A percentile compares a stretch with the other conserved stretches of the same genome.
Conservation (phyloP, 2,329 filamentous ascomycete genomes). For the Trichothecium sympodiale region DNA sequence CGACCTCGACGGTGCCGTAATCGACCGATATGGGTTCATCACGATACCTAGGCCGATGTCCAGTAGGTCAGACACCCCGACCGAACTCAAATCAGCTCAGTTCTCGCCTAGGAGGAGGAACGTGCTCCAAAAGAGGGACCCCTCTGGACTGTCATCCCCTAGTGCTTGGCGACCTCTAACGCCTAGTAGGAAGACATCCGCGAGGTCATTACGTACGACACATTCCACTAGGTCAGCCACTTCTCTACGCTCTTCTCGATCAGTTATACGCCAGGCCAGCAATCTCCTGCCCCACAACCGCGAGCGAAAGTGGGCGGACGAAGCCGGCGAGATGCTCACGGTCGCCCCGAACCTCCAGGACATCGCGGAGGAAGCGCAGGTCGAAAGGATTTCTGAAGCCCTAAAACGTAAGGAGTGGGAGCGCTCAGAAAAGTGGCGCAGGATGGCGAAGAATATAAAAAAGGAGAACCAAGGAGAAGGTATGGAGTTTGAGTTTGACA, state of each 20-base stretch:
- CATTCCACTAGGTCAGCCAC: constrained; percentile 38
- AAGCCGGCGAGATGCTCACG: constrained; percentile 57
- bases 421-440: constrained; percentile 56
- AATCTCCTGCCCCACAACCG: constrained; percentile 51
- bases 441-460: constrained; percentile 49
- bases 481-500: constrained; percentile 69
- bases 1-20: constrained; percentile 46
- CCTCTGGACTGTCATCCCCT: constrained; percentile 26
- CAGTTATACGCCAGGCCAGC: constrained; percentile 43
- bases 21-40: constrained; percentile 62
- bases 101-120: constrained; percentile 35
- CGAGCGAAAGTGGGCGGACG: constrained; percentile 50
- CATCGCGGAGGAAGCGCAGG: constrained; percentile 42
- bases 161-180: constrained; percentile 21
- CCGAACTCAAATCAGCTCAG: constrained; percentile 28
- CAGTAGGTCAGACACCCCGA: constrained; percentile 29
- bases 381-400: constrained; percentile 39
- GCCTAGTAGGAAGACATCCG: constrained; percentile 44
- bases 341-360: constrained; percentile 45
- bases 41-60: constrained; percentile 27
- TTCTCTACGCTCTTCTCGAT: constrained; percentile 42
- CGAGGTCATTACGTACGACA: constrained; percentile 48
- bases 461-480: constrained; percentile 41
- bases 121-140: constrained; percentile 27
- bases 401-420: constrained; percentile 52